Conservation (phyloP, 345 rosid species). For the Pseudoturritis turrita region DNA sequence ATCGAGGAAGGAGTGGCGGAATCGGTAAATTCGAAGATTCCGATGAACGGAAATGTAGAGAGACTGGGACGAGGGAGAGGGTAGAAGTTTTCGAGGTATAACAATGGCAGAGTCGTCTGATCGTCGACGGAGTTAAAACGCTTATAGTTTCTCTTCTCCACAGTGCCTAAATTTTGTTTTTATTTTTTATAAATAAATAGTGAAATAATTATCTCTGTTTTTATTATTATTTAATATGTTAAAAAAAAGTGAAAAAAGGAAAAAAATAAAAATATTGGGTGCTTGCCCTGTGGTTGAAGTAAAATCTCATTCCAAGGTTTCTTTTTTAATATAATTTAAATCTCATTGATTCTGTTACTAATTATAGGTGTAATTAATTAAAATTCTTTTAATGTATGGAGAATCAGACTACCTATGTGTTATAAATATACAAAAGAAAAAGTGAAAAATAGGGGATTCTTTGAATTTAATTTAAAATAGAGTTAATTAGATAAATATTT, state of each 20-base stretch:
- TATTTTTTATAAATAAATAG: too few species aligned
- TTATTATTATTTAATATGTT: too few species aligned
- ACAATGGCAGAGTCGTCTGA: background rate
- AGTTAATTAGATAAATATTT: too few species aligned
- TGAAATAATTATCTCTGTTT: too few species aligned
- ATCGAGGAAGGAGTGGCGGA: conserved; percentile 11
- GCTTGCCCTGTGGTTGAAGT: background rate
- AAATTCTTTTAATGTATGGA: background rate
- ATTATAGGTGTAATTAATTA: too few species aligned
- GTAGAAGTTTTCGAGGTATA: background rate
- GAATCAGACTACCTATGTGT: too few species aligned
- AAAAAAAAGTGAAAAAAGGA: too few species aligned
- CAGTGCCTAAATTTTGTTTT: background rate
- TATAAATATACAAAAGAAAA: too few species aligned
- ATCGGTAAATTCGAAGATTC: background rate
- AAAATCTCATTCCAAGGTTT: background rate
- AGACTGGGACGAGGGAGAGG: background rate
- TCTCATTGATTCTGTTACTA: background rate
- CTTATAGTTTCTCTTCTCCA: background rate
- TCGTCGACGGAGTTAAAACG: conserved; percentile 1
- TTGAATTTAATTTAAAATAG: too few species aligned
- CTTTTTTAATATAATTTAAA: background rate
- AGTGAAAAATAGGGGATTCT: too few species aligned
- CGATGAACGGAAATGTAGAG: background rate
- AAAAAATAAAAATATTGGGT: too few species aligned